Conservation (phyloP, 2,329 filamentous ascomycete genomes). For the Talaromyces rugulosus region DNA sequence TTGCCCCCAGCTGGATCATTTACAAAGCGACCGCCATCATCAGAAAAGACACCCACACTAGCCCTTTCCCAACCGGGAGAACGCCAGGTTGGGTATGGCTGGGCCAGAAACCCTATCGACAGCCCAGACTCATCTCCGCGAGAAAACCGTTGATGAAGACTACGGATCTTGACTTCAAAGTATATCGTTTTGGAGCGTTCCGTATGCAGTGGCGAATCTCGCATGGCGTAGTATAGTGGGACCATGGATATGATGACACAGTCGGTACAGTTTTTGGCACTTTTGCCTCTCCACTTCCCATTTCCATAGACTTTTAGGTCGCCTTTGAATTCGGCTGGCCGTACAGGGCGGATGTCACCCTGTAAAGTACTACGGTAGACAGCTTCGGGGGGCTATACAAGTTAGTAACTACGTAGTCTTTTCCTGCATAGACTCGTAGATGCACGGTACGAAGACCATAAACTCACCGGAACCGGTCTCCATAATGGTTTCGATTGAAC, state of each 20-base stretch:
- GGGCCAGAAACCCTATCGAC: slow-evolving; percentile 57
- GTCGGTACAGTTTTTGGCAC: slow-evolving; percentile 43
- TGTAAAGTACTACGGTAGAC: slow-evolving; percentile 41
- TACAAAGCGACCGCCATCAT: slow-evolving; percentile 60
- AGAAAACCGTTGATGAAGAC: slow-evolving; percentile 33
- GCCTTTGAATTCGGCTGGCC: slow-evolving; percentile 23
- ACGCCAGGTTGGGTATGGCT: slow-evolving; percentile 59
- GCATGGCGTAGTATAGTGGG: slow-evolving; percentile 52
- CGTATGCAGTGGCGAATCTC: slow-evolving; percentile 48
- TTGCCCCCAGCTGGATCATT: slow-evolving; percentile 58
- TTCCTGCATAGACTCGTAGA: background rate
- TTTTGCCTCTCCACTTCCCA: slow-evolving; percentile 45
- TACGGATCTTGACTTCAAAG: slow-evolving; percentile 53
- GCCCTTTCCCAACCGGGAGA: slow-evolving; percentile 62
- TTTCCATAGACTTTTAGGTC: slow-evolving; percentile 23
- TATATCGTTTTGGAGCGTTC: slow-evolving; percentile 52
- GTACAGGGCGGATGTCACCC: slow-evolving; percentile 43
- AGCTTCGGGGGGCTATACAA: slow-evolving; percentile 31
- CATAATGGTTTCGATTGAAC: slow-evolving; percentile 50
- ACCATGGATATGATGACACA: slow-evolving; percentile 51
- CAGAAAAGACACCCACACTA: slow-evolving; percentile 57
- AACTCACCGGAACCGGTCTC: slow-evolving; percentile 32
- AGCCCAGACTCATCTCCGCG: slow-evolving; percentile 49
- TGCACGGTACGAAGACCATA: background rate
- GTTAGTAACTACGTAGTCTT: background rate